A percentile compares a stretch with the other conserved stretches of the same genome.
phyloP scores from a whole-genome alignment of 108 stramenopile species.

The Skeletonema potamos region DNA sequence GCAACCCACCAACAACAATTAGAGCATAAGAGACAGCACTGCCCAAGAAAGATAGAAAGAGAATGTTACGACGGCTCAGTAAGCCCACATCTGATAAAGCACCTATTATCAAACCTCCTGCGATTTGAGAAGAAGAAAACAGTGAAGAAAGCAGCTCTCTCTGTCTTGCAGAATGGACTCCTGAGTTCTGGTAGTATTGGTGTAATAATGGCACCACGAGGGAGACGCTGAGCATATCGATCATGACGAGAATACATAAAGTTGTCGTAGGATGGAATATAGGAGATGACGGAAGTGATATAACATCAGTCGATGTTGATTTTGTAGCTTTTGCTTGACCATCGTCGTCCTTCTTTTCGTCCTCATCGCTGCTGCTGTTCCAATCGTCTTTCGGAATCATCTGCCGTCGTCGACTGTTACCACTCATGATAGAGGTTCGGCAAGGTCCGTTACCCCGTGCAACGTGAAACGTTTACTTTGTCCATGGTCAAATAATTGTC shows the following conservation, averaged over 20 bases:
- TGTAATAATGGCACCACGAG: conserved; percentile 87
- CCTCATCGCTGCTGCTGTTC: background rate
- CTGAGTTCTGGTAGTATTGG: conserved; percentile 77
- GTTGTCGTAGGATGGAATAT: conserved; percentile 16
- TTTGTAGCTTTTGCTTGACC: too few relatives aligned
- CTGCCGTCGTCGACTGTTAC: too few relatives aligned
- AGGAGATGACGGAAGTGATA: background rate
- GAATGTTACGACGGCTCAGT: conserved; percentile 55
- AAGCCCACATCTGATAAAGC: conserved; percentile 70
- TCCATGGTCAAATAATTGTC: too few relatives aligned
- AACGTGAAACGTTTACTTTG: too few relatives aligned
- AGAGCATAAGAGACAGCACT: conserved; percentile 80
- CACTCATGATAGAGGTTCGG: too few relatives aligned
- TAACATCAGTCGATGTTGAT: background rate
- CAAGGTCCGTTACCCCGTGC: too few relatives aligned
- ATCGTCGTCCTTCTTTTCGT: background rate
- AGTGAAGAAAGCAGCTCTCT: conserved; percentile 78
- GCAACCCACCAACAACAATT: conserved; percentile 66
- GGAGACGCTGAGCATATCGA: conserved; percentile 88
- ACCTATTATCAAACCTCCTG: conserved; percentile 84
- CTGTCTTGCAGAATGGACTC: conserved; percentile 68
- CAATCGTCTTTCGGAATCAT: too few relatives aligned
- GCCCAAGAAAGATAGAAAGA: conserved; percentile 87
- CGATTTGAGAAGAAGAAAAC: conserved; percentile 87
- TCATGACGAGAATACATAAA: conserved; percentile 56